Base-by-base conservation (phyloP, 1,139 yeast species). In the Kodamaea arcana region DNA sequence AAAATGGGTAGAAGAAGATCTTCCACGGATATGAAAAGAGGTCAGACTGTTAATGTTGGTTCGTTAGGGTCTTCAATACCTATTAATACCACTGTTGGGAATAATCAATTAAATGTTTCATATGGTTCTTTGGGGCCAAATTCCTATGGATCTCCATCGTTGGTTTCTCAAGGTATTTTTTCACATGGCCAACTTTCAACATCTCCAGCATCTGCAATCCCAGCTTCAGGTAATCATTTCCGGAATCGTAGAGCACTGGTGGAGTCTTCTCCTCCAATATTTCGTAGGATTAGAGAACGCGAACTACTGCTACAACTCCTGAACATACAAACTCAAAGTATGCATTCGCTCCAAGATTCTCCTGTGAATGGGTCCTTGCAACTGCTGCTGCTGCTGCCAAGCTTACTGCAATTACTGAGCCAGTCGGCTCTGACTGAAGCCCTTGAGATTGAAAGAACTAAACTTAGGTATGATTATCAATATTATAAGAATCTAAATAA, bases 401-500 rank as follows among this genome's bases (percentile, higher is more conserved):
- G 15, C 22, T 18, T 27, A 11, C 30, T 27, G 30, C 30, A 17
- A 20, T 18, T 27, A 14, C 22, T 17, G 22, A 12, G 9, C 6
- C 29, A n/a, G 17, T 6, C 15, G n/a, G 22, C 7, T 14, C 23
- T 7, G 11, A 44, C 43, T 4, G 43, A 41, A 5, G 66, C 61
- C 11, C 46, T 53, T 21, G 54, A 50, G 29, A 28, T 31, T 12
- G 32, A 34, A 15, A 29, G 32, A 15, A 35, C 54, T 16, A 45
- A 50, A 36, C 60, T 56, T 21, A 51, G 50, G 29, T 54, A 48
- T 37, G 69, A 63, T 35, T 69, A 44, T 45, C 58, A 52, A 35
- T 70, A 70, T 48, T 29, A 33, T 21, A 63, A 58, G 43, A 64
- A 62, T 34, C 40, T 58, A 29, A 54, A 56, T 35, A 57, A 57